These are phyloP conservation scores for Aspergillus persii DNA, from an alignment of 2,329 filamentous ascomycete species.

Conservation along the genomic window DNA sequence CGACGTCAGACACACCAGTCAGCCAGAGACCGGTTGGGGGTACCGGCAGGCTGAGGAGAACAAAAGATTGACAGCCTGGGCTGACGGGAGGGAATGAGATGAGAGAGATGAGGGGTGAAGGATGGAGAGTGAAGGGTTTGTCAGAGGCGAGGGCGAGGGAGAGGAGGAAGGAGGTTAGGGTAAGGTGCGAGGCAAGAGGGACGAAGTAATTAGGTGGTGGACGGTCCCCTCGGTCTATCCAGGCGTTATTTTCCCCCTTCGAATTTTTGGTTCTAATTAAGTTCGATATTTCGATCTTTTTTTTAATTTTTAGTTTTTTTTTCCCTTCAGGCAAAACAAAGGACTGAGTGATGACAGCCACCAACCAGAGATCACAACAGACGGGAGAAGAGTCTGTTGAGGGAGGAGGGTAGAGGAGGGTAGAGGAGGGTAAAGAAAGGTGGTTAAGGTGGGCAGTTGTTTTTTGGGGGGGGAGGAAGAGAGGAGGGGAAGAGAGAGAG, in stretches of 20 bases:
- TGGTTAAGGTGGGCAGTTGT: conserved; percentile 3
- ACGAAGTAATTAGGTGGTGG: neutral
- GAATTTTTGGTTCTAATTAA: neutral
- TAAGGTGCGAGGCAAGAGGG: neutral
- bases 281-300: neutral
- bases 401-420: conserved; percentile 6
- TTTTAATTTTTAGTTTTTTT: conserved; percentile 2
- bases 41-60: conserved; percentile 21
- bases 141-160: neutral
- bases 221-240: neutral
- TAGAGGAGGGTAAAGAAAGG: conserved; percentile 9
- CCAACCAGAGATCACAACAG: conserved; percentile 14
- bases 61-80: conserved; percentile 23
- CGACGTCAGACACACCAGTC: conserved; percentile 19
- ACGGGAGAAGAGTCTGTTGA: conserved; percentile 11
- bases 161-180: conserved; percentile 3
- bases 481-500: conserved; percentile 12
- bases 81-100: conserved; percentile 4
- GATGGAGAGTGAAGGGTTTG: neutral
- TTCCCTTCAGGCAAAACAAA: neutral
- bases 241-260: neutral
- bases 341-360: neutral
- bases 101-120: neutral
- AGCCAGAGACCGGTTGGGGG: conserved; percentile 15
- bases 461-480: conserved; percentile 7